Evolutionary conservation across 2,329 filamentous ascomycete genomes (phyloP).

Genomic region (Acrocalymma vagum): DNA sequence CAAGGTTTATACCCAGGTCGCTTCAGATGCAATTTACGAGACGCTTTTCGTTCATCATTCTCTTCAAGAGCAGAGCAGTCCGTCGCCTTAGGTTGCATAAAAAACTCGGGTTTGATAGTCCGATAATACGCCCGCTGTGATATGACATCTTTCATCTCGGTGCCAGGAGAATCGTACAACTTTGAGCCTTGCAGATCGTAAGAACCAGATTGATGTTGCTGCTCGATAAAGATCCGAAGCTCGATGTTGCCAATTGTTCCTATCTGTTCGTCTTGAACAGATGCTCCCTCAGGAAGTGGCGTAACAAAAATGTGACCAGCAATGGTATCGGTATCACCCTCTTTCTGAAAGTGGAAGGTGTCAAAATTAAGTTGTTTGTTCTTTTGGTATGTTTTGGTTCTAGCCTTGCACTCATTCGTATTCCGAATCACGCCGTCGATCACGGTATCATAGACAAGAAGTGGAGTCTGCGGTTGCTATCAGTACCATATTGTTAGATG

Average conservation of each 20-base stretch:
- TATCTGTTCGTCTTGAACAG: slow-evolving; percentile 9
- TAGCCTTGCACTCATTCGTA: slow-evolving; percentile 9
- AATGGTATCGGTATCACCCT: slow-evolving; percentile 68
- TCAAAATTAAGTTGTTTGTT: slow-evolving; percentile 31
- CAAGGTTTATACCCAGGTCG: slow-evolving; percentile 47
- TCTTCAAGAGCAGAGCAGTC: slow-evolving; percentile 22
- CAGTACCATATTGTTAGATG: not conserved
- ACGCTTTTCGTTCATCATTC: slow-evolving; percentile 6
- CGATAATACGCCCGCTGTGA: slow-evolving; percentile 17
- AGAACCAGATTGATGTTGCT: slow-evolving; percentile 25
- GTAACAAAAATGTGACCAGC: slow-evolving; percentile 93
- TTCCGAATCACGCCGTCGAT: slow-evolving; percentile 48
- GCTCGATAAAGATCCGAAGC: slow-evolving; percentile 36
- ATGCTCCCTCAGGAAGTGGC: slow-evolving; percentile 68
- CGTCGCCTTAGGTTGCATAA: slow-evolving; percentile 31
- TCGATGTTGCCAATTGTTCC: slow-evolving; percentile 42
- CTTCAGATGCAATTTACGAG: slow-evolving; percentile 18
- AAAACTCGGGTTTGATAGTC: slow-evolving; percentile 25
- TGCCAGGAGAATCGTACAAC: slow-evolving; percentile 17
- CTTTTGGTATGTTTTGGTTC: slow-evolving; percentile 19
- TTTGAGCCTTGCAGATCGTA: slow-evolving; percentile 14
- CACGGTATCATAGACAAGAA: slow-evolving; percentile 43
- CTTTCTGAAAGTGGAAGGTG: slow-evolving; percentile 24
- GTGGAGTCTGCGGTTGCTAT: slow-evolving; percentile 23
- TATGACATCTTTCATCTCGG: slow-evolving; percentile 1